Evolutionary conservation across 257 asterid species (phyloP), one percentile per base, ranked within the genome.

Genomic region (Penstemon eatonii): DNA sequence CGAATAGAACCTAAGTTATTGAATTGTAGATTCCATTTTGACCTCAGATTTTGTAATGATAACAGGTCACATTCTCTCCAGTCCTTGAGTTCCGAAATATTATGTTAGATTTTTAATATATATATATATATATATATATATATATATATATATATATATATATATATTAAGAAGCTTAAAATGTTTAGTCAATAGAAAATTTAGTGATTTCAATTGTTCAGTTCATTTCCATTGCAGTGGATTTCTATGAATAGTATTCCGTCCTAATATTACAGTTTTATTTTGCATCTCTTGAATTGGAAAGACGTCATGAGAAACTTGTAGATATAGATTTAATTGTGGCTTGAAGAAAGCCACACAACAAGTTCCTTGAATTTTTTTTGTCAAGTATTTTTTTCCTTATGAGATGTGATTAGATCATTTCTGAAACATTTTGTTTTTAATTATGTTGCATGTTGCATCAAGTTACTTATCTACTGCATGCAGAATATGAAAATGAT

Each of bases 11-110:
- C 10, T 5, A 59, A 59, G 1, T 37, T 25, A 9, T 45, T 41
- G 43, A 63, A 73, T 40, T 3, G 10, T 46, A 46, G 69, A 9
- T 41, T 66, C 9, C 19, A 46, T 64, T 52, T 7, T 57, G 56
- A 40, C 51, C 51, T 6, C 47, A 19, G 39, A 33, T 45, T 60
- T 56, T 25, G 13, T 63, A 56, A 36, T 53, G 8, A 37, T 54
- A 9, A 63, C 68, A 53, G 41, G 50, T 49, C 37, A 53, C 19
- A 25, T 66, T 12, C 49, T 66, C 0, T 61, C 12, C 7, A 33
- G 37, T 54, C 42, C 39, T 44, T 9, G 53, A 40, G 10, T 54
- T 8, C 50, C 42, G 15, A 5, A 38, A 45, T 50, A 37, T 41
- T 40, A 13, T 51, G 41, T 25, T 44, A 58, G 63, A 38, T 37